A percentile compares a stretch with the other conserved stretches of the same genome.
phyloP scores from a whole-genome alignment of 305 asterid genomes.

The Fraxinus paxiana region DNA sequence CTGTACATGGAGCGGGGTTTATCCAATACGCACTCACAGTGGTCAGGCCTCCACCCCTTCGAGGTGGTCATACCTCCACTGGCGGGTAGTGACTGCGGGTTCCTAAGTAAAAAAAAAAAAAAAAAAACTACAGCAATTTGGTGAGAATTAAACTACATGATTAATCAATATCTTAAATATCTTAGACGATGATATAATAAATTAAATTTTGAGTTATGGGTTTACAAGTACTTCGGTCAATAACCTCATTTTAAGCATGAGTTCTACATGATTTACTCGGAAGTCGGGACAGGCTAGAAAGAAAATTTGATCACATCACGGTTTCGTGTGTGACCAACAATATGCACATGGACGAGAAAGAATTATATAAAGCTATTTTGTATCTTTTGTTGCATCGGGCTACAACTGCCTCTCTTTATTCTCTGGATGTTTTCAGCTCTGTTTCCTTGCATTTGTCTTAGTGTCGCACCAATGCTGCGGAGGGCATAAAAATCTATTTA shows the following conservation, averaged over 20 bases:
- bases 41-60: too few species aligned
- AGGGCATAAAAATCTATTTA: not conserved
- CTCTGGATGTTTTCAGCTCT: not conserved
- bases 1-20: too few species aligned
- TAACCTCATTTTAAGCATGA: not conserved
- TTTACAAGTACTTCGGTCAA: not conserved
- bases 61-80: too few species aligned
- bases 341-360: not conserved
- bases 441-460: not conserved
- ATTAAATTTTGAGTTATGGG: not conserved
- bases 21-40: too few species aligned
- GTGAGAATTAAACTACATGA: not conserved
- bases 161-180: not conserved
- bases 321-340: not conserved
- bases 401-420: not conserved
- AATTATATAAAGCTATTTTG: not conserved
- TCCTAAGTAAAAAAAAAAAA: too few species aligned
- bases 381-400: not conserved
- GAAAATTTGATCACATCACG: not conserved
- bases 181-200: not conserved
- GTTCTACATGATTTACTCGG: not conserved
- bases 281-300: not conserved
- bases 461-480: not conserved
- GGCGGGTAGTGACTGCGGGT: too few species aligned
- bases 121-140: too few species aligned